A percentile compares a stretch with the other conserved stretches of the same genome.
phyloP scores from a whole-genome alignment of 257 asterid species.

The Echites panduratus region DNA sequence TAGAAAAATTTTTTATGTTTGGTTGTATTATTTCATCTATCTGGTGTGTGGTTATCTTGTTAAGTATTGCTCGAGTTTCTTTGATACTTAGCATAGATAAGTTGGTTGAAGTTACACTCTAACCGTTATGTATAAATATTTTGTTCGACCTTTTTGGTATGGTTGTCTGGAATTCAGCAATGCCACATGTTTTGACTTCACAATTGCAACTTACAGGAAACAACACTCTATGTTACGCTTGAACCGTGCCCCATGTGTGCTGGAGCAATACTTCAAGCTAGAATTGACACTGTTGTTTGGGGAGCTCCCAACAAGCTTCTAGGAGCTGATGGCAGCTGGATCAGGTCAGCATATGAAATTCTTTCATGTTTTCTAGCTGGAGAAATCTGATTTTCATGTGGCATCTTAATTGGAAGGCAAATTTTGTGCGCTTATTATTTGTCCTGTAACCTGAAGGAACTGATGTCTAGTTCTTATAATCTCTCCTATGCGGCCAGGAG shows the following conservation, averaged over 20 bases:
- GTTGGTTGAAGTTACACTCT: background rate
- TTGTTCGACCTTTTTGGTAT: background rate
- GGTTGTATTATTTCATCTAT: background rate
- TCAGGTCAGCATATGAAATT: constrained; percentile 42
- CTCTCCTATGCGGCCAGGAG: background rate
- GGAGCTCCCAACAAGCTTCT: constrained; percentile 99
- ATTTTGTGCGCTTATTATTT: background rate
- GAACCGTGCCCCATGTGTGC: constrained; percentile 99
- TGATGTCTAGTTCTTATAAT: background rate
- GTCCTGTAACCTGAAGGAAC: background rate
- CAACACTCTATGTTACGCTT: constrained; percentile 86
- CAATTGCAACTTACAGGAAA: constrained; percentile 36
- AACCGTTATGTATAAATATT: background rate
- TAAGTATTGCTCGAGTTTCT: background rate
- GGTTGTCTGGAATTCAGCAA: background rate
- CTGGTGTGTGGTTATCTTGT: background rate
- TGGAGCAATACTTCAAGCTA: constrained; percentile 98
- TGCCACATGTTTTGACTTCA: constrained; percentile 3
- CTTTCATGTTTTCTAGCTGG: background rate
- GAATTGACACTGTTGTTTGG: constrained; percentile 89
- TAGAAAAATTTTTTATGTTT: background rate
- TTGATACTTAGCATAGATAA: background rate
- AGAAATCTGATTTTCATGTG: background rate
- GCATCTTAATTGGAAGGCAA: background rate
- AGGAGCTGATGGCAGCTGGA: constrained; percentile 99